phyloP scores from a whole-genome alignment of 208 protist genomes.

The Leishmania major region DNA sequence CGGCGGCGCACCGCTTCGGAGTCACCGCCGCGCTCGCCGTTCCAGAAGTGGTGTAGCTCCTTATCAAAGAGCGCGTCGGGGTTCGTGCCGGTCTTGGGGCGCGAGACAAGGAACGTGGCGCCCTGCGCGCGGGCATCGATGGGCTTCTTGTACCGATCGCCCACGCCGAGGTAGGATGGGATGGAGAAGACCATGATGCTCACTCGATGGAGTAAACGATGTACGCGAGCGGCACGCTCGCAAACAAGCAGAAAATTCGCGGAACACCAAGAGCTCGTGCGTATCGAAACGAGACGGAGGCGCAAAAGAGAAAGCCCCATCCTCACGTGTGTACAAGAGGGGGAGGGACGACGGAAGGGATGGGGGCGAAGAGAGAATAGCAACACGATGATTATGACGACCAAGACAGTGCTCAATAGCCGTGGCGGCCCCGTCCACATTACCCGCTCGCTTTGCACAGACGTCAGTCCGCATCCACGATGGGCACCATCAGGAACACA shows the following conservation, averaged over 20 bases:
- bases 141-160: constrained; percentile 68
- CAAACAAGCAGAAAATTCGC: too few relatives aligned
- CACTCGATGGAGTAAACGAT: not conserved
- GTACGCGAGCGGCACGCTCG: not conserved
- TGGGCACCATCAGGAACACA: not conserved
- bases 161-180: constrained; percentile 80
- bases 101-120: constrained; percentile 64
- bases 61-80: constrained; percentile 87
- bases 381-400: not conserved
- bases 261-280: not conserved
- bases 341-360: not conserved
- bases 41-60: constrained; percentile 83
- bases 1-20: constrained; percentile 52
- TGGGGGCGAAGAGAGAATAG: not conserved
- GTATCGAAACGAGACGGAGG: too few relatives aligned
- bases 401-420: not conserved
- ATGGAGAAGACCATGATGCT: constrained; percentile 89
- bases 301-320: too few relatives aligned
- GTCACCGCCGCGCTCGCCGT: constrained; percentile 81
- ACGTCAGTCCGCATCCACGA: not conserved
- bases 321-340: not conserved
- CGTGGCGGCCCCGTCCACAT: not conserved
- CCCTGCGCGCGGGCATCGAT: constrained; percentile 71
- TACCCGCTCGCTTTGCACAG: not conserved
- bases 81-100: constrained; percentile 78